Evolutionary conservation across 208 protist genomes (phyloP).

Genomic region (Trypanosoma theileri): DNA sequence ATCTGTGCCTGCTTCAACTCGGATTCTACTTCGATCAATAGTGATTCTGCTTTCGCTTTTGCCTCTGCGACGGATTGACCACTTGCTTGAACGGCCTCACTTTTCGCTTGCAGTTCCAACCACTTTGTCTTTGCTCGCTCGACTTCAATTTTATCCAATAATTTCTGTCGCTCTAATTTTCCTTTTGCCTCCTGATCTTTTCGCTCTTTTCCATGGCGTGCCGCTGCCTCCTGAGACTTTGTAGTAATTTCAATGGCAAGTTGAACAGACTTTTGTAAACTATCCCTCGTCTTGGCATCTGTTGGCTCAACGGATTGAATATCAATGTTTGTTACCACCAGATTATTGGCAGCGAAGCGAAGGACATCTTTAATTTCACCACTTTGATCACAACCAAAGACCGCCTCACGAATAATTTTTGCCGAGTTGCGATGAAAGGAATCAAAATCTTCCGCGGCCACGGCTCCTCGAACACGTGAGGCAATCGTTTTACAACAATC

Average conservation of each 20-base stretch:
- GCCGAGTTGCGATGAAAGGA: constrained; percentile 96
- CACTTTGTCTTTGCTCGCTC: constrained; percentile 80
- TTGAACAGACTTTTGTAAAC: constrained; percentile 96
- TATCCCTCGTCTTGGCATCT: constrained; percentile 92
- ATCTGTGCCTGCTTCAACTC: constrained; percentile 90
- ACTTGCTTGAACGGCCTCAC: constrained; percentile 88
- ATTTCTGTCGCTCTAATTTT: constrained; percentile 91
- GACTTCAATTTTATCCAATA: constrained; percentile 85
- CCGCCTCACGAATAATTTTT: constrained; percentile 92
- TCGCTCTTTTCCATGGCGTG: constrained; percentile 91
- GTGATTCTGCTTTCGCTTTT: constrained; percentile 87
- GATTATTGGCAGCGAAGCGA: constrained; percentile 88
- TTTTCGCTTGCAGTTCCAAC: constrained; percentile 92
- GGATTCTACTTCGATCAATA: constrained; percentile 85
- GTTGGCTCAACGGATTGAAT: constrained; percentile 94
- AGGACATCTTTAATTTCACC: constrained; percentile 61
- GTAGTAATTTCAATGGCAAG: constrained; percentile 98
- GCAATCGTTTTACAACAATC: constrained; percentile 98
- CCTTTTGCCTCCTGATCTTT: constrained; percentile 92
- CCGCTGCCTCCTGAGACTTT: constrained; percentile 94
- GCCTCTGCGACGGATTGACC: constrained; percentile 92
- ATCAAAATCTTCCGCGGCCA: constrained; percentile 94
- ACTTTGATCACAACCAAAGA: constrained; percentile 88
- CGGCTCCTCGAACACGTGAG: constrained; percentile 92
- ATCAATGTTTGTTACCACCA: constrained; percentile 95